phyloP scores from a whole-genome alignment of 306 rosid genomes.

The Dalbergia cochinchinensis region DNA sequence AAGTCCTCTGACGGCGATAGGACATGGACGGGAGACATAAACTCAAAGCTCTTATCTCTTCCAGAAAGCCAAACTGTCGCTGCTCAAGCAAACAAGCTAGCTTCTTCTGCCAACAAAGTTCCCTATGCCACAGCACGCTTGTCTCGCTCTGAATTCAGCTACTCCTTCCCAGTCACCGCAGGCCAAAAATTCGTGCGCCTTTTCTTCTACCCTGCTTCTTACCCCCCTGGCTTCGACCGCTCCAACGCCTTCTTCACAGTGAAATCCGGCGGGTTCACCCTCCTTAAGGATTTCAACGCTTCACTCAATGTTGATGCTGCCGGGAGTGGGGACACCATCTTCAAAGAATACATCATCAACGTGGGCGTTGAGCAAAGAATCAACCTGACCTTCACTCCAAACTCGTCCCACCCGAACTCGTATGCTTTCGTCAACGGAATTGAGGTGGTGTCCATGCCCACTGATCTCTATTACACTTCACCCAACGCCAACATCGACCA shows the following conservation, averaged over 20 bases:
- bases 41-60: conserved; percentile 36
- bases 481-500: fast-evolving
- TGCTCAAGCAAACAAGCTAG: not conserved
- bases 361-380: conserved; percentile 44
- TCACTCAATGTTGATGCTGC: conserved; percentile 36
- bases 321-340: not conserved
- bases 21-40: conserved; percentile 50
- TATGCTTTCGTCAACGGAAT: conserved; percentile 81
- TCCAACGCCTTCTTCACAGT: conserved; percentile 49
- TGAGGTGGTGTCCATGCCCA: conserved; percentile 80
- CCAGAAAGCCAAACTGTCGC: not conserved
- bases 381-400: conserved; percentile 57
- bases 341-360: conserved; percentile 57
- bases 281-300: conserved; percentile 56
- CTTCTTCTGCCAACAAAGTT: conserved; percentile 16
- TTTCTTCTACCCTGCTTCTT: conserved; percentile 48
- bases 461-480: conserved; percentile 56
- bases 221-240: conserved; percentile 32
- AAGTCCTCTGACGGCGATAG: conserved; percentile 33
- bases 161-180: conserved; percentile 48
- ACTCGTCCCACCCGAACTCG: conserved; percentile 19
- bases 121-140: conserved; percentile 47
- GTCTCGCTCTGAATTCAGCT: conserved; percentile 56
- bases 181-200: conserved; percentile 59
- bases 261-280: conserved; percentile 34